These are phyloP conservation scores for Didymella lethalis DNA, from an alignment of 2,329 filamentous ascomycete genomes.

Conservation along the genomic window DNA sequence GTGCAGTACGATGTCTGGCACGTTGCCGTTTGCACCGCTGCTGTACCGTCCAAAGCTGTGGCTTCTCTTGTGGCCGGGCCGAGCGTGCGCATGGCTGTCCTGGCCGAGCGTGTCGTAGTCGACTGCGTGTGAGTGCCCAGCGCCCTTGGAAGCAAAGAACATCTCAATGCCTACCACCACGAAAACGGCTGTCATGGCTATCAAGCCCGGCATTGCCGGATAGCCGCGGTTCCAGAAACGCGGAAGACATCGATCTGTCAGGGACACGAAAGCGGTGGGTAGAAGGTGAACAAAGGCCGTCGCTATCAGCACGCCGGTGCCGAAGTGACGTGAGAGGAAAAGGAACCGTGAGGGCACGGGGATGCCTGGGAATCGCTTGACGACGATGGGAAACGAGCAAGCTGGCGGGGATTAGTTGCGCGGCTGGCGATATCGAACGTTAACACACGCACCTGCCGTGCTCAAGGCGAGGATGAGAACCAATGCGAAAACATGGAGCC, in stretches of 20 bases:
- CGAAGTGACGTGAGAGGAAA: constrained; percentile 52
- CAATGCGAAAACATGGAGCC: constrained; percentile 65
- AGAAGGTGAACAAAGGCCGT: constrained; percentile 54
- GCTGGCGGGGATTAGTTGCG: constrained; percentile 39
- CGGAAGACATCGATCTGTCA: constrained; percentile 52
- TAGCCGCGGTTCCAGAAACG: constrained; percentile 52
- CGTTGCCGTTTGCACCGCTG: constrained; percentile 33
- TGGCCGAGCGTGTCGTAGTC: constrained; percentile 58
- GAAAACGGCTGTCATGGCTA: constrained; percentile 53
- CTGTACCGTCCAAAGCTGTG: constrained; percentile 46
- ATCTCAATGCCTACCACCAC: constrained; percentile 87
- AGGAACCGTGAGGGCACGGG: constrained; percentile 52
- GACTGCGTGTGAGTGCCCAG: constrained; percentile 64
- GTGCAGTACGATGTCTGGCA: constrained; percentile 44
- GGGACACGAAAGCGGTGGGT: constrained; percentile 51
- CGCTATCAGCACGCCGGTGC: constrained; percentile 52
- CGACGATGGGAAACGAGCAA: constrained; percentile 52
- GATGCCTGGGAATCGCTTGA: constrained; percentile 49
- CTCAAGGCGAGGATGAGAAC: constrained; percentile 64
- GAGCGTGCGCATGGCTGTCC: constrained; percentile 28
- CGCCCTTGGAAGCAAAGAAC: constrained; percentile 78
- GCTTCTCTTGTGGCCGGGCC: constrained; percentile 40
- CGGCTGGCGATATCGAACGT: neutral
- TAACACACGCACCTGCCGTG: constrained; percentile 55
- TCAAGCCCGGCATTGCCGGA: constrained; percentile 50